These are phyloP conservation scores for Kwoniella sp. DNA, from an alignment of 768 basidiomycete species.

Conservation along the genomic window DNA sequence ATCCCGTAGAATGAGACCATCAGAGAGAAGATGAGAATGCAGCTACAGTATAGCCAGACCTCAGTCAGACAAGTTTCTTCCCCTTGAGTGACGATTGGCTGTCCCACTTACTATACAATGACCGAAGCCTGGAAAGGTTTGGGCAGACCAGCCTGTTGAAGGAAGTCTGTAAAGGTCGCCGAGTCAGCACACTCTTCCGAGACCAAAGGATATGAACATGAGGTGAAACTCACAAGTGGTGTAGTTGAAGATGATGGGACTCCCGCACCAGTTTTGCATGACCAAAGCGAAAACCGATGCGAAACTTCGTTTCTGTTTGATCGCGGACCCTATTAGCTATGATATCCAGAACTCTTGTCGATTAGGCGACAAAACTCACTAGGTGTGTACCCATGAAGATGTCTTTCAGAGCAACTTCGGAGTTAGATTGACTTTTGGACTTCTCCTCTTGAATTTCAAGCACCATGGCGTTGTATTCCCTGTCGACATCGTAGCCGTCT, in stretches of 20 bases:
- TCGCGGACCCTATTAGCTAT: no score
- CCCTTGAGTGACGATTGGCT: background rate
- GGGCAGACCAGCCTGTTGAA: slow-evolving; percentile 22
- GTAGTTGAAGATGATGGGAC: slow-evolving; percentile 19
- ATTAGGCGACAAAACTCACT: background rate
- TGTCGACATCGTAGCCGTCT: slow-evolving; percentile 33
- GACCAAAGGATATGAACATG: background rate
- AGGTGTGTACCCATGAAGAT: slow-evolving; percentile 23
- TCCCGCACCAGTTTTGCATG: slow-evolving; percentile 19
- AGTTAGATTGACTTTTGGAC: slow-evolving; percentile 7
- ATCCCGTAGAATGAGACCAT: slow-evolving; percentile 31
- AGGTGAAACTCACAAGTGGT: slow-evolving; percentile 8
- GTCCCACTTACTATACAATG: slow-evolving; percentile 22
- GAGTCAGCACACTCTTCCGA: background rate
- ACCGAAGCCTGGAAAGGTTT: slow-evolving; percentile 22
- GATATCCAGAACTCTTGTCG: background rate
- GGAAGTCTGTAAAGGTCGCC: background rate
- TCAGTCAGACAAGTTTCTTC: background rate
- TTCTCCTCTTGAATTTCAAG: slow-evolving; percentile 24
- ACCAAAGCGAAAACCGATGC: slow-evolving; percentile 19
- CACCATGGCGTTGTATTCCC: slow-evolving; percentile 29
- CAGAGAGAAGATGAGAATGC: slow-evolving; percentile 26
- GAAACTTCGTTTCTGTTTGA: slow-evolving; percentile 14
- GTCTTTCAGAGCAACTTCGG: slow-evolving; percentile 19
- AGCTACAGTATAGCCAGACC: background rate